phyloP scores from a whole-genome alignment of 768 basidiomycete species.

The Kwoniella dendrophila region DNA sequence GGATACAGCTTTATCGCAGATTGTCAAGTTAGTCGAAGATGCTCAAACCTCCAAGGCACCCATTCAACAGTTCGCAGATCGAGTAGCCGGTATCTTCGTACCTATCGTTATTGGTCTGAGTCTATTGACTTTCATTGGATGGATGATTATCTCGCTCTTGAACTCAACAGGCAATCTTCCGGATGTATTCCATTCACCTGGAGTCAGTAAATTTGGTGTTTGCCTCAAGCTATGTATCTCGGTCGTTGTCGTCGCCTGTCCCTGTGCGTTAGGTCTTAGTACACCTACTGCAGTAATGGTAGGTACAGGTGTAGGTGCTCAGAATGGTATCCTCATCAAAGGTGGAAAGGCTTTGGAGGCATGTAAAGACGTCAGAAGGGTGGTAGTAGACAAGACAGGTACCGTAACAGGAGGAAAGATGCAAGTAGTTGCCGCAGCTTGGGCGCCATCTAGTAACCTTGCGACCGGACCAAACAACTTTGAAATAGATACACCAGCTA shows the following conservation, averaged over 20 bases:
- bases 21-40: conserved; percentile 94
- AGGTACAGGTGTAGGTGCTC: conserved; percentile 93
- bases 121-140: conserved; percentile 74
- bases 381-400: conserved; percentile 96
- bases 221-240: conserved; percentile 97
- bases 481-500: conserved; percentile 43
- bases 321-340: conserved; percentile 97
- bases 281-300: conserved; percentile 99
- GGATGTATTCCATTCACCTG: conserved; percentile 78
- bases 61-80: conserved; percentile 95
- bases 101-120: conserved; percentile 85
- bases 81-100: conserved; percentile 91
- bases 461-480: conserved; percentile 11
- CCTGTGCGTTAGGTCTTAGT: conserved; percentile 91
- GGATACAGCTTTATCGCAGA: conserved; percentile 93
- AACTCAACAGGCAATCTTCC: conserved; percentile 63
- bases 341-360: conserved; percentile 93
- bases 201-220: conserved; percentile 78
- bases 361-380: conserved; percentile 74
- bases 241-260: conserved; percentile 96
- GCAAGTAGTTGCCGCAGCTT: conserved; percentile 72
- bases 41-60: conserved; percentile 98
- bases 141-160: conserved; percentile 72
- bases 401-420: conserved; percentile 96
- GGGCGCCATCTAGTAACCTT: conserved; percentile 60